A percentile compares a stretch with the other conserved stretches of the same genome.
These are phyloP conservation scores for Aspergillus awamori DNA, from an alignment of 2,329 filamentous ascomycete genomes.

Conservation along the genomic window DNA sequence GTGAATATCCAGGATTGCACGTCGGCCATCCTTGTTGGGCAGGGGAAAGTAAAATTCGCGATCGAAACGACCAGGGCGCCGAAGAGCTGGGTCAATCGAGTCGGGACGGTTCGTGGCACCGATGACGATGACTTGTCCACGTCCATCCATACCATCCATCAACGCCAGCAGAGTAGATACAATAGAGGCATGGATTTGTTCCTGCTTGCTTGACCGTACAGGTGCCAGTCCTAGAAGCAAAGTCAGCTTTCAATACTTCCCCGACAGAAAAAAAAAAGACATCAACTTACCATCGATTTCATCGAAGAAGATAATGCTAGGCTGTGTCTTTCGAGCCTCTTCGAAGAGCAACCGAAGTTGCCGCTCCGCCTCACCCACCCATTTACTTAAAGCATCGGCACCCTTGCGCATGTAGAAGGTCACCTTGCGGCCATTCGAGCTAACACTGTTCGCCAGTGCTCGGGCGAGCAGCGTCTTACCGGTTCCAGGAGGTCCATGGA, in stretches of 20 bases:
- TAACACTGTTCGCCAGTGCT: slow-evolving; percentile 87
- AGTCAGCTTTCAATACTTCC: not conserved
- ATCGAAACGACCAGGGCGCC: slow-evolving; percentile 91
- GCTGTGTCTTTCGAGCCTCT: slow-evolving; percentile 91
- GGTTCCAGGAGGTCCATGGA: slow-evolving; percentile 95
- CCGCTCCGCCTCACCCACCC: slow-evolving; percentile 97
- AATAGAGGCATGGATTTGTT: slow-evolving; percentile 97
- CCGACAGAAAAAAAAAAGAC: not conserved
- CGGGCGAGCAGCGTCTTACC: slow-evolving; percentile 97
- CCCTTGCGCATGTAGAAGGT: slow-evolving; percentile 99
- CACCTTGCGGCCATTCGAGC: slow-evolving; percentile 86
- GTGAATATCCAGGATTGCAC: slow-evolving; percentile 90
- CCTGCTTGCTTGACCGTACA: slow-evolving; percentile 95
- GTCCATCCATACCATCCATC: slow-evolving; percentile 98
- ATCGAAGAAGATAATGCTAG: slow-evolving; percentile 99
- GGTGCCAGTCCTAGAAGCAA: slow-evolving; percentile 68
- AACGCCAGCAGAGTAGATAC: slow-evolving; percentile 90
- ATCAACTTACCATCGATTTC: slow-evolving; percentile 79
- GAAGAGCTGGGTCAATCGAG: slow-evolving; percentile 93
- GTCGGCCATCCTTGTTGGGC: slow-evolving; percentile 76
- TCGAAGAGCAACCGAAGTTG: slow-evolving; percentile 93
- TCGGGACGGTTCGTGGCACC: slow-evolving; percentile 97
- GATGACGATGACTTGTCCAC: slow-evolving; percentile 96
- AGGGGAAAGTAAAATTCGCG: slow-evolving; percentile 97
- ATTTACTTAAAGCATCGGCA: slow-evolving; percentile 95